A percentile compares a stretch with the other conserved stretches of the same genome.
phyloP scores from a whole-genome alignment of 768 basidiomycete species.

The Coprinellus micaceus region DNA sequence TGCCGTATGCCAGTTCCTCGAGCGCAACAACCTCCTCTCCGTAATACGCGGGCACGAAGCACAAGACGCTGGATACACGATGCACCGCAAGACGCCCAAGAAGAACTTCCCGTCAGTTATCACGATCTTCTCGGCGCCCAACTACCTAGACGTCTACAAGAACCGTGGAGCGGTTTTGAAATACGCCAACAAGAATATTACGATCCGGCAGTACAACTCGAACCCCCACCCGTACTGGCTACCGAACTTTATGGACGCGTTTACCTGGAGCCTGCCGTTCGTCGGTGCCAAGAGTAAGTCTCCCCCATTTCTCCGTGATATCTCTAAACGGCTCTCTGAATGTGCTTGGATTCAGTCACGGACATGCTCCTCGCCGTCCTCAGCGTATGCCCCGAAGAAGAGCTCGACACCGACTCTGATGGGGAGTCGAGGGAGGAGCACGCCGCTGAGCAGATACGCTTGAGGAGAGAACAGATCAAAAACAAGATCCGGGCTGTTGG shows the following conservation, averaged over 20 bases:
- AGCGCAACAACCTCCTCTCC: conserved; percentile 85
- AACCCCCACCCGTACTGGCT: conserved; percentile 90
- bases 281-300: conserved; percentile 91
- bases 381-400: conserved; percentile 90
- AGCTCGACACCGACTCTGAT: conserved; percentile 58
- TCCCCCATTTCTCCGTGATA: background rate
- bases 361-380: conserved; percentile 97
- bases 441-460: conserved; percentile 40
- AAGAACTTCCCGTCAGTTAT: conserved; percentile 96
- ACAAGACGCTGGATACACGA: conserved; percentile 92
- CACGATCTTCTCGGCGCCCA: conserved; percentile 96
- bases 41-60: conserved; percentile 97
- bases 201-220: conserved; percentile 83
- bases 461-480: conserved; percentile 76
- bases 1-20: conserved; percentile 91
- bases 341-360: conserved; percentile 55
- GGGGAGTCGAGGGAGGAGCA: conserved; percentile 30
- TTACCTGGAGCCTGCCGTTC: conserved; percentile 97
- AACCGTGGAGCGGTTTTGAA: conserved; percentile 97
- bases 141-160: conserved; percentile 94
- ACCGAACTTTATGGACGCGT: conserved; percentile 97
- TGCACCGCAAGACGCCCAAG: conserved; percentile 92
- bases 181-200: conserved; percentile 95
- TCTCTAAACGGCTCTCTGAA: too few relatives aligned
- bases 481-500: conserved; percentile 94